Percentiles rank a stretch among this genome's conserved stretches.
Conservation (phyloP, 2,329 filamentous ascomycete species). For the Fusarium sp. region DNA sequence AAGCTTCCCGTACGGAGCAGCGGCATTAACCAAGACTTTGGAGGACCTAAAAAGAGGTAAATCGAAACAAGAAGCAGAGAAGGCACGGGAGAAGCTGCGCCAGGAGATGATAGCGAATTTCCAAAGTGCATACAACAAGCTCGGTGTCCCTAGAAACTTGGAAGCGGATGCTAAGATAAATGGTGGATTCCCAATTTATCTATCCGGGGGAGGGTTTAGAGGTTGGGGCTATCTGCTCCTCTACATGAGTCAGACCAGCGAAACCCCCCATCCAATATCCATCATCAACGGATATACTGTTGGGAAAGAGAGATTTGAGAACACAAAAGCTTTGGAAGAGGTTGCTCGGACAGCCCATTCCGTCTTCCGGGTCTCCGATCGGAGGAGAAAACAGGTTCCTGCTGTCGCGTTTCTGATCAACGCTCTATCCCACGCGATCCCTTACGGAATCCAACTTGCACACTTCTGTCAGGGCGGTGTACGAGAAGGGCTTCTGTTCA, state of each 20-base stretch:
- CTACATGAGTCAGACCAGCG: constrained; percentile 22
- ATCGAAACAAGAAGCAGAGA: constrained; percentile 28
- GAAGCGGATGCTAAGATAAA: constrained; percentile 10
- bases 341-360: constrained; percentile 32
- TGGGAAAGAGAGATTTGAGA: constrained; percentile 25
- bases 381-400: constrained; percentile 28
- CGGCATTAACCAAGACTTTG: constrained; percentile 26
- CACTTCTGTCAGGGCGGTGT: constrained; percentile 35
- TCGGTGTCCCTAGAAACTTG: constrained; percentile 20
- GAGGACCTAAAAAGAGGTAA: constrained; percentile 21
- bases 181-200: constrained; percentile 30
- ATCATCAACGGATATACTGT: constrained; percentile 32
- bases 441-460: constrained; percentile 25
- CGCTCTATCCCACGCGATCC: constrained; percentile 22
- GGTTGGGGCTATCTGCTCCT: constrained; percentile 34
- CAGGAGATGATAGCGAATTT: constrained; percentile 24
- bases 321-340: constrained; percentile 33
- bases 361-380: constrained; percentile 30
- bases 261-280: constrained; percentile 22
- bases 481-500: constrained; percentile 26
- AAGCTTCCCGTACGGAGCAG: constrained; percentile 32
- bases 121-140: constrained; percentile 22
- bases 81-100: constrained; percentile 12
- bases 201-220: constrained; percentile 28
- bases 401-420: constrained; percentile 31